Conservation (phyloP, 768 basidiomycete species). For the Rhodotorula taiwanensis region DNA sequence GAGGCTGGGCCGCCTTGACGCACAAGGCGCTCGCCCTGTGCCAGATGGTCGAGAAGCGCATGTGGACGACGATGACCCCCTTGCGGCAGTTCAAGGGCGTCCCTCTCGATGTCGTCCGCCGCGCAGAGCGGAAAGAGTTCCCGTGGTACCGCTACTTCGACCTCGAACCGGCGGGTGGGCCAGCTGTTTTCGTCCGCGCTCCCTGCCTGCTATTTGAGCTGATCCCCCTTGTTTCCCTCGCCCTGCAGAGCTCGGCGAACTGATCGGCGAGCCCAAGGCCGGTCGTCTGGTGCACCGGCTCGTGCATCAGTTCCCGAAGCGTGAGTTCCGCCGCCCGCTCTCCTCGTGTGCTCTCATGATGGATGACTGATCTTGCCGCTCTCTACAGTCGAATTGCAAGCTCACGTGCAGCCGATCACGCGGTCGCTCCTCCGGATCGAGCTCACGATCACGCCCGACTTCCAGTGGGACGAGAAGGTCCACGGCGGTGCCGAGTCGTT, state of each 20-base stretch:
- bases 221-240: too few species aligned
- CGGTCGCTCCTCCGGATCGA: slow-evolving; percentile 86
- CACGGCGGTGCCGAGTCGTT: slow-evolving; percentile 85
- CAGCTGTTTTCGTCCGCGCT: too few species aligned
- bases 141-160: slow-evolving; percentile 98
- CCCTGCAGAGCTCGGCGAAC: slow-evolving; percentile 75
- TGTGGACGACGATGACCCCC: slow-evolving; percentile 98
- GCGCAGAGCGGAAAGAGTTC: slow-evolving; percentile 97
- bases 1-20: slow-evolving; percentile 94
- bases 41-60: slow-evolving; percentile 55
- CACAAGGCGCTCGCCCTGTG: slow-evolving; percentile 85
- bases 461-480: slow-evolving; percentile 93
- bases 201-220: too few species aligned
- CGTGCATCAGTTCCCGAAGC: slow-evolving; percentile 92
- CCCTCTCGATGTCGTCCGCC: slow-evolving; percentile 53
- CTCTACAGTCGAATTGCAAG: slow-evolving; percentile 55
- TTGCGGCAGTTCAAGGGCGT: slow-evolving; percentile 91
- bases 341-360: slow-evolving; percentile 1
- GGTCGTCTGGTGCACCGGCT: slow-evolving; percentile 84
- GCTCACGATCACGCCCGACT: slow-evolving; percentile 90
- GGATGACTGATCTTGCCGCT: not conserved
- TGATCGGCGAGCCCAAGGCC: slow-evolving; percentile 87
- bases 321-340: slow-evolving; percentile 53
- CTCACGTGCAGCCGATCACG: slow-evolving; percentile 94
- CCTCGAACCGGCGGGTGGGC: slow-evolving; percentile 49